These are phyloP conservation scores for Aspergillus neotritici DNA, from an alignment of 2,329 filamentous ascomycete species.

Conservation along the genomic window DNA sequence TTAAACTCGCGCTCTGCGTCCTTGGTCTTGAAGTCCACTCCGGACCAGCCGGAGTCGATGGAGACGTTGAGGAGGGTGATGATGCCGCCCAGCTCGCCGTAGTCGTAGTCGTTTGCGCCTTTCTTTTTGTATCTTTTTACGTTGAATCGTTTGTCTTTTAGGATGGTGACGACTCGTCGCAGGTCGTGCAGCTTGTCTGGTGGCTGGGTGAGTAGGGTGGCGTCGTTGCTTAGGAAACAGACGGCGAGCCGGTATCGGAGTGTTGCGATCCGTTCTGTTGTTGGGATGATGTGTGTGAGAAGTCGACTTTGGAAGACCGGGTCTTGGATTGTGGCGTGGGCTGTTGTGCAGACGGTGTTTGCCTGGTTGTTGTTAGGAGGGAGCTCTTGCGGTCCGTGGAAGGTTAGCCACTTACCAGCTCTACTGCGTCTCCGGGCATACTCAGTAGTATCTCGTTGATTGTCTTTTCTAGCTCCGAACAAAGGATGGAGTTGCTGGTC, in stretches of 20 bases:
- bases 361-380: slow-evolving; percentile 21
- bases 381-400: neutral
- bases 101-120: slow-evolving; percentile 47
- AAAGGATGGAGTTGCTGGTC: slow-evolving; percentile 25
- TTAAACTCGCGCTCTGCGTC: slow-evolving; percentile 57
- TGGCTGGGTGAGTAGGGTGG: slow-evolving; percentile 22
- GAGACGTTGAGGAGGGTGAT: slow-evolving; percentile 67
- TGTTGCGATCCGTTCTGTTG: slow-evolving; percentile 31
- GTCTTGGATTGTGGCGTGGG: slow-evolving; percentile 34
- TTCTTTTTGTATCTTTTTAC: slow-evolving; percentile 23
- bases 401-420: slow-evolving; percentile 18
- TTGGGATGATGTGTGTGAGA: slow-evolving; percentile 36
- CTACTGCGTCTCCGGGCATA: slow-evolving; percentile 14
- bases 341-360: slow-evolving; percentile 20
- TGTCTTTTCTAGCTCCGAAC: slow-evolving; percentile 29
- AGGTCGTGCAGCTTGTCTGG: slow-evolving; percentile 25
- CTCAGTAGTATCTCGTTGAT: slow-evolving; percentile 28
- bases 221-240: slow-evolving; percentile 30
- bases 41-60: slow-evolving; percentile 58
- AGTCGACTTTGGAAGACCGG: slow-evolving; percentile 36
- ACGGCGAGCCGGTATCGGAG: slow-evolving; percentile 38
- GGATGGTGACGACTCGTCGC: slow-evolving; percentile 23
- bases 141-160: slow-evolving; percentile 30
- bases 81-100: slow-evolving; percentile 59
- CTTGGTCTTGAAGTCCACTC: slow-evolving; percentile 25